A percentile compares a stretch with the other conserved stretches of the same genome.
Conservation (phyloP, 2,329 filamentous ascomycete species). For the Monascus ruber region DNA sequence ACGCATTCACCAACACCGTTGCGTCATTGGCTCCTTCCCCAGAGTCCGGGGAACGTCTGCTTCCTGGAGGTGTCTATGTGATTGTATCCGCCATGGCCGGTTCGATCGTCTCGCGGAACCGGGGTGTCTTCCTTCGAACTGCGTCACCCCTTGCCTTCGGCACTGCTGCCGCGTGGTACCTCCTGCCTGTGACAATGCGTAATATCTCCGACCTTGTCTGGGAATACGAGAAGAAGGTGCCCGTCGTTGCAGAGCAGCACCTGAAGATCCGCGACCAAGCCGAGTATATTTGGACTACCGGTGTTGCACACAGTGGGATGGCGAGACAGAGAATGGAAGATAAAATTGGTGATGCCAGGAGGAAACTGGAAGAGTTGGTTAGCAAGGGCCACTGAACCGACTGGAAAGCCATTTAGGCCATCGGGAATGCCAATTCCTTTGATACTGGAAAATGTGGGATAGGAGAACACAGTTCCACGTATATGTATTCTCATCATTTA, state of each 20-base stretch:
- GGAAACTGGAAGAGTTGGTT: conserved; percentile 77
- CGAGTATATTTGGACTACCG: conserved; percentile 58
- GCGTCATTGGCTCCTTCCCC: conserved; percentile 77
- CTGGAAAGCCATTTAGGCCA: not conserved
- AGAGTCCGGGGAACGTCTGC: conserved; percentile 74
- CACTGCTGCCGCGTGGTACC: conserved; percentile 68
- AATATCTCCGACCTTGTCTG: conserved; percentile 80
- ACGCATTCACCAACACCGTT: conserved; percentile 78
- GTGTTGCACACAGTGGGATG: conserved; percentile 61
- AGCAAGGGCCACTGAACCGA: conserved; percentile 65
- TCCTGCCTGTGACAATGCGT: conserved; percentile 78
- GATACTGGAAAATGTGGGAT: not conserved
- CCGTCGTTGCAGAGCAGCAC: conserved; percentile 72
- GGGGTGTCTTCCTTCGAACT: conserved; percentile 70
- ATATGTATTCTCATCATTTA: conserved; percentile 17
- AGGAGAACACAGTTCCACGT: conserved; percentile 8
- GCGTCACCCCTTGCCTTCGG: conserved; percentile 69
- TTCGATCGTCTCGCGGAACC: conserved; percentile 78
- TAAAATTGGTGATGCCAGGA: conserved; percentile 64
- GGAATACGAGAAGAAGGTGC: conserved; percentile 86
- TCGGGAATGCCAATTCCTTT: too few relatives aligned
- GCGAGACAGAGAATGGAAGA: conserved; percentile 64
- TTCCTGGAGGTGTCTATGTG: conserved; percentile 85
- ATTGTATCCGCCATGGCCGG: conserved; percentile 91
- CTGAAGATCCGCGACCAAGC: conserved; percentile 58